Evolutionary conservation across 2,329 filamentous ascomycete genomes (phyloP), one percentile per base, ranked within the genome.

Genomic region (Exserohilum rostratum): DNA sequence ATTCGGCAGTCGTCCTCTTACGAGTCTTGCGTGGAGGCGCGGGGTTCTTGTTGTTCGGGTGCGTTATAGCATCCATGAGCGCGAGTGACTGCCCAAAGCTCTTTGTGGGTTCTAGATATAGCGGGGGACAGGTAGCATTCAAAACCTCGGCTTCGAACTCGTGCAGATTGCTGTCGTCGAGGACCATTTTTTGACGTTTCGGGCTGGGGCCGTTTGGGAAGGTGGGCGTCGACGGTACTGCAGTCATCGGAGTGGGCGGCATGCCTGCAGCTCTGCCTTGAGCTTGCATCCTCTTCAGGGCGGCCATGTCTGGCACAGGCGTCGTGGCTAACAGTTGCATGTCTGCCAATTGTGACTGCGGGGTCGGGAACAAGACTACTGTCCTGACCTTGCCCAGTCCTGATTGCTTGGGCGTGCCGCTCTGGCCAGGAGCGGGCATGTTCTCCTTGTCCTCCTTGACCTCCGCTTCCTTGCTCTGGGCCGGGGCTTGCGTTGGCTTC

Each of bases 1-100:
- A 86, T 72, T 99, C 93, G 7, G 95, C 95, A 15, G 96, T 88
- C 0, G 95, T 99, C 58, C 93, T 87, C 81, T 99, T 98, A 53
- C 95, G 84, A 6, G 88, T 88, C 81, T 96, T 97, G 3, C 92
- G 92, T 56, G 89, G 85, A 0, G 95, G 93, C 9, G 91, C 88
- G 38, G 86, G 81, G 45, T 89, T 85, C 27, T 86, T 84, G 73
- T 97, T 90, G 51, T 91, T 86, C 6, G 92, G 89, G 72, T 96
- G 90, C 17, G 85, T 82, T 64, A 93, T 80, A 15, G 83, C 80
- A 27, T 91, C 86, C 3, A 98, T 81, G 3, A 96, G 81, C 10
- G 82, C 81, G 43, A 92, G 87, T 1, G 87, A 87, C 61, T 92
- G 88, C 43, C 86, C 85, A 3, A 85, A 78, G 58, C 78, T 89